These are phyloP conservation scores for Fusarium coffeatum DNA, from an alignment of 2,329 filamentous ascomycete species.

Conservation along the genomic window DNA sequence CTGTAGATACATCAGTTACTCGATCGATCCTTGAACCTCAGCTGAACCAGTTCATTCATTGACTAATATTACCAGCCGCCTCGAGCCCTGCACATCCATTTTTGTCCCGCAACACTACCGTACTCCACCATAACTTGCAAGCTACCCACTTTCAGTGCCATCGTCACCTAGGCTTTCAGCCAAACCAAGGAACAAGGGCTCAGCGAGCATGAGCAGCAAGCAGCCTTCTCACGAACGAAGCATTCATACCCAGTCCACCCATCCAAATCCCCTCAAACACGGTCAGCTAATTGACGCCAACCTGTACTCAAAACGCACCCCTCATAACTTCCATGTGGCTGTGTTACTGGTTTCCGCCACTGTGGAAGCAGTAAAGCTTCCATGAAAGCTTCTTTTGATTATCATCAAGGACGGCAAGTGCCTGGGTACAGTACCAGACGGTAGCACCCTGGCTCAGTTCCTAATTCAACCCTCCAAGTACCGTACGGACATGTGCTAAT, in stretches of 20 bases:
- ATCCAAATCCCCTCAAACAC: not conserved
- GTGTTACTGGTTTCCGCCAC: conserved; percentile 11
- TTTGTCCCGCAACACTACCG: not conserved
- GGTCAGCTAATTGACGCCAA: not conserved
- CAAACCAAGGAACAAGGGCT: conserved; percentile 15
- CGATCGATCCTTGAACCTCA: conserved; percentile 12
- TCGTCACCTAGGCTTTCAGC: not conserved
- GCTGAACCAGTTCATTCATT: conserved; percentile 4
- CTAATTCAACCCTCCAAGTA: not conserved
- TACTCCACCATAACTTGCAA: conserved; percentile 3
- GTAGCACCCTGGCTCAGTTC: conserved; percentile 3
- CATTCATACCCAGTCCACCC: not conserved
- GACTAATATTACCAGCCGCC: conserved; percentile 3
- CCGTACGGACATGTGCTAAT: conserved; percentile 10
- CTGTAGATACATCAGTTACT: not conserved
- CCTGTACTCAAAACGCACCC: not conserved
- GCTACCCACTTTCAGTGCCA: not conserved
- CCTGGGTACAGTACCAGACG: not conserved
- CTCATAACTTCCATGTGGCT: not conserved
- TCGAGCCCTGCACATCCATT: conserved; percentile 5
- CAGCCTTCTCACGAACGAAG: not conserved
- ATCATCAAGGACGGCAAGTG: not conserved
- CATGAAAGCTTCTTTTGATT: conserved; percentile 27
- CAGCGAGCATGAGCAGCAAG: not conserved
- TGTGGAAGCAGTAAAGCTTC: conserved; percentile 12